A percentile compares a stretch with the other conserved stretches of the same genome.
These are phyloP conservation scores for Penicillium desertorum DNA, from an alignment of 495 filamentous ascomycete genomes.

Conservation along the genomic window DNA sequence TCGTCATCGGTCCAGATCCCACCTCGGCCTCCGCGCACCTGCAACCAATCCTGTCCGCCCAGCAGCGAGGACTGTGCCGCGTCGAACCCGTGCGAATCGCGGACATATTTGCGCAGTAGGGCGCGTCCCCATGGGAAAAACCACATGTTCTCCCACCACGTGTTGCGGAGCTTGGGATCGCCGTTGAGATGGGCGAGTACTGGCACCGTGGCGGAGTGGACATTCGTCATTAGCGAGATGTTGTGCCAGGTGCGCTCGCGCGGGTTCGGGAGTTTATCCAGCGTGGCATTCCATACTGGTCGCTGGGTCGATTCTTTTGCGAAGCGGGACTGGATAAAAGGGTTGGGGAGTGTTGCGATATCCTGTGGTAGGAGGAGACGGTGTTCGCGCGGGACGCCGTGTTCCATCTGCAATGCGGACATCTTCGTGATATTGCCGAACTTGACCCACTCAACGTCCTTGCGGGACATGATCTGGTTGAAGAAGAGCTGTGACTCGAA, in stretches of 20 bases:
- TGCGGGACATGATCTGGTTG: conserved; percentile 44
- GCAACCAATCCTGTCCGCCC: conserved; percentile 55
- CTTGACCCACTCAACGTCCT: conserved; percentile 50
- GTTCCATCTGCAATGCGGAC: conserved; percentile 40
- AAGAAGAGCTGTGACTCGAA: conserved; percentile 57
- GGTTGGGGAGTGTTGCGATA: conserved; percentile 37
- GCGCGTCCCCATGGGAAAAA: conserved; percentile 53
- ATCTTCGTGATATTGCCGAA: conserved; percentile 47
- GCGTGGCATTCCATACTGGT: conserved; percentile 41
- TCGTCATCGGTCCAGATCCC: conserved; percentile 60
- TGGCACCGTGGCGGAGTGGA: conserved; percentile 49
- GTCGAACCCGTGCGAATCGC: conserved; percentile 43
- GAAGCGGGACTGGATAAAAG: conserved; percentile 41
- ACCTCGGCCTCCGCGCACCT: conserved; percentile 53
- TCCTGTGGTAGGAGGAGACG: conserved; percentile 47
- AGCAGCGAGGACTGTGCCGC: conserved; percentile 45
- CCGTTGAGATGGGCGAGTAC: conserved; percentile 53
- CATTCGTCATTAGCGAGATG: conserved; percentile 55
- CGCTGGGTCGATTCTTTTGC: conserved; percentile 33
- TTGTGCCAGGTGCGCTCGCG: conserved; percentile 46
- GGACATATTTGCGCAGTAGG: conserved; percentile 51
- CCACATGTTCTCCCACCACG: conserved; percentile 60
- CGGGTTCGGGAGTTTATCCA: conserved; percentile 44
- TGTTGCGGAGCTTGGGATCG: conserved; percentile 38
- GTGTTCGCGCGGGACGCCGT: conserved; percentile 43